Evolutionary conservation across 345 rosid genomes (phyloP).

Genomic region (Pelargonium nanum): DNA sequence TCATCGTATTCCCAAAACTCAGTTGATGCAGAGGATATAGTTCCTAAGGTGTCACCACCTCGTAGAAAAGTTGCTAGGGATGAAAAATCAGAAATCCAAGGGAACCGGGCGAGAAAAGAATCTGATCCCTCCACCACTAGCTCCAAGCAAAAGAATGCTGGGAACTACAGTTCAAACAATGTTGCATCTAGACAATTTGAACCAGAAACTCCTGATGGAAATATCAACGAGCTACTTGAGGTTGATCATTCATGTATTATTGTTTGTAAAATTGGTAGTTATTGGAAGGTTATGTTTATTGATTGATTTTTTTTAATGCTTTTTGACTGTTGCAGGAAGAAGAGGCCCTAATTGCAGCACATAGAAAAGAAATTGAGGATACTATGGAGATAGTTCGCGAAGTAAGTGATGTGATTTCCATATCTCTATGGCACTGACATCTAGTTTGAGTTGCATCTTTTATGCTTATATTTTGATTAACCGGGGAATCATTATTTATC

Average conservation of each 20-base stretch:
- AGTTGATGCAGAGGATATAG: conserved; percentile 61
- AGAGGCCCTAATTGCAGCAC: conserved; percentile 83
- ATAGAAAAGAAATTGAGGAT: conserved; percentile 97
- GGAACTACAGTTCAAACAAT: conserved; percentile 33
- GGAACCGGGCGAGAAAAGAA: conserved; percentile 47
- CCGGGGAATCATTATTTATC: neutral
- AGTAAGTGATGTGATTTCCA: conserved; percentile 31
- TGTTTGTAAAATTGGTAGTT: neutral
- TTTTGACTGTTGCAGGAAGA: conserved; percentile 51
- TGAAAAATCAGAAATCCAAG: conserved; percentile 57
- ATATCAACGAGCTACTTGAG: conserved; percentile 75
- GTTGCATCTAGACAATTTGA: conserved; percentile 34
- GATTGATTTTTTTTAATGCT: neutral
- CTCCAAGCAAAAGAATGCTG: conserved; percentile 30
- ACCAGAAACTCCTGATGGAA: conserved; percentile 53
- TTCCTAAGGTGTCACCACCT: conserved; percentile 73
- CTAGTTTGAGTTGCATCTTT: neutral
- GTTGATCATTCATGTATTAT: conserved; percentile 24
- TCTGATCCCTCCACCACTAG: conserved; percentile 36
- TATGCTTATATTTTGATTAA: neutral
- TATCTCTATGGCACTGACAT: neutral
- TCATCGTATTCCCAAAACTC: conserved; percentile 41
- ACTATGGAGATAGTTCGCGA: conserved; percentile 98
- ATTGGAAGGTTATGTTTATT: neutral
- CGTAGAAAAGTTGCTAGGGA: conserved; percentile 64